Conservation (phyloP, 306 rosid genomes). For the Begonia peltatifolia region DNA sequence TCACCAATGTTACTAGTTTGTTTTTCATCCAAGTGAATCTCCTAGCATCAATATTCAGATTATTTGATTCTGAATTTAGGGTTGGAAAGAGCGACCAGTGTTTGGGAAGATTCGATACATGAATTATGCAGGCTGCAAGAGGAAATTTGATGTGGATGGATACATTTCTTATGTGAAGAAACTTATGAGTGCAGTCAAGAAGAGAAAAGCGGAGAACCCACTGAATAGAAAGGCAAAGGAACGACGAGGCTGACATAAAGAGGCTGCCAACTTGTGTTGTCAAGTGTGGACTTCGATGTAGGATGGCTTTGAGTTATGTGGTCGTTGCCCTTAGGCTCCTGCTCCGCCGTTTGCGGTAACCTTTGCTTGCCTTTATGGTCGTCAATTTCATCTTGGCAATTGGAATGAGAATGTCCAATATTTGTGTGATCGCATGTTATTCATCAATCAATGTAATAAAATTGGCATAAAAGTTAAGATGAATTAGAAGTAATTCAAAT, state of each 20-base stretch:
- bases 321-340: too few species aligned
- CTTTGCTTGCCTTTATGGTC: too few species aligned
- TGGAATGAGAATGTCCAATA: too few species aligned
- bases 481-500: too few species aligned
- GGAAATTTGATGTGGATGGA: constrained; percentile 77
- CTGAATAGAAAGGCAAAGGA: constrained; percentile 31
- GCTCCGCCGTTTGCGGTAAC: too few species aligned
- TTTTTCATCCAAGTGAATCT: neutral
- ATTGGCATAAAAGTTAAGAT: too few species aligned
- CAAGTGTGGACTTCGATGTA: too few species aligned
- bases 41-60: neutral
- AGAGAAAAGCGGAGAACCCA: constrained; percentile 44
- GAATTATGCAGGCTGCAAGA: constrained; percentile 89
- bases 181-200: constrained; percentile 40
- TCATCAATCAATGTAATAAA: too few species aligned
- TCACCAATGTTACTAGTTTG: neutral
- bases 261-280: too few species aligned
- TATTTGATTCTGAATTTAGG: constrained; percentile 25
- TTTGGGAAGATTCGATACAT: constrained; percentile 90
- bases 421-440: too few species aligned
- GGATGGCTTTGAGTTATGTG: too few species aligned
- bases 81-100: constrained; percentile 74
- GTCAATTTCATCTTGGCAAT: too few species aligned
- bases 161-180: constrained; percentile 48
- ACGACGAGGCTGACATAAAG: constrained; percentile 10